Percentiles rank a stretch among this genome's conserved stretches.
Conservation (phyloP, 2,329 filamentous ascomycete species). For the Hypoxylon rubiginosum region DNA sequence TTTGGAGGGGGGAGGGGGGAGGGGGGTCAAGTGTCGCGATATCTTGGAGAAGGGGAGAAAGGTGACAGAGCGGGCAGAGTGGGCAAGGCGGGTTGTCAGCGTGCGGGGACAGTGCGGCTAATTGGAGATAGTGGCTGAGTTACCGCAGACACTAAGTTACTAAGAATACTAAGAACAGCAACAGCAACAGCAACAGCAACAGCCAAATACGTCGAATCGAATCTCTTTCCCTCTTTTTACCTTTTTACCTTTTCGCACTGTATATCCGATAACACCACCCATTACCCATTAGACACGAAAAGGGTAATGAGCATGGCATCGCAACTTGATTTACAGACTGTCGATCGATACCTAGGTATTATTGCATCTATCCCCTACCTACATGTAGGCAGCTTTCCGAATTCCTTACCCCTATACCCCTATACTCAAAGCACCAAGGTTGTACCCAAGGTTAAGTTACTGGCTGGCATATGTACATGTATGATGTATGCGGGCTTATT, state of each 20-base stretch:
- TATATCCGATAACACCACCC: neutral
- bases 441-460: constrained; percentile 10
- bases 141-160: no score
- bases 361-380: no score
- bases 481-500: constrained; percentile 30
- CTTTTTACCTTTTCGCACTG: neutral
- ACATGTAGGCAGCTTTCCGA: constrained; percentile 8
- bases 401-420: constrained; percentile 3
- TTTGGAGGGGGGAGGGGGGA: constrained; percentile 8
- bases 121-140: constrained; percentile 7
- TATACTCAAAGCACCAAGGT: constrained; percentile 2
- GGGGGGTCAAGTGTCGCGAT: constrained; percentile 15
- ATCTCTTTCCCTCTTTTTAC: neutral
- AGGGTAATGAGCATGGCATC: constrained; percentile 6
- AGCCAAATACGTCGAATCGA: neutral
- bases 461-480: neutral
- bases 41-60: constrained; percentile 1
- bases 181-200: no score
- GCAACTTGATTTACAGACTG: constrained; percentile 16
- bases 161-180: no score
- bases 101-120: constrained; percentile 23
- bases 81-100: constrained; percentile 2
- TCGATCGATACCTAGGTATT: constrained; percentile 19
- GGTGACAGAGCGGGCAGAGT: neutral
- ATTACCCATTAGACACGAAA: neutral